Evolutionary conservation across 169 alveolate species (phyloP).

Genomic region (Cryptosporidium ryanae): DNA sequence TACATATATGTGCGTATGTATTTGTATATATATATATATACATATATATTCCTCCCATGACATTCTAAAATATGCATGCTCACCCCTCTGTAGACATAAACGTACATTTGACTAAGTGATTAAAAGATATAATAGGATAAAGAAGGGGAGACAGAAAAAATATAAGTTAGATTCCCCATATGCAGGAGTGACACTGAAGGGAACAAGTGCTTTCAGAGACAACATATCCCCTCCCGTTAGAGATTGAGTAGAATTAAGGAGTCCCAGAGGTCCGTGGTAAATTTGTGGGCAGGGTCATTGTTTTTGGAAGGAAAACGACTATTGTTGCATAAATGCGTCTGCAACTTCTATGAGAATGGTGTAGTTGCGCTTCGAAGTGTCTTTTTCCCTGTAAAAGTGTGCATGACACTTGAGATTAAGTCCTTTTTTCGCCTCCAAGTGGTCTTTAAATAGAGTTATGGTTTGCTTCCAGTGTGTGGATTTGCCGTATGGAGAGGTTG

Average conservation of each 20-base stretch:
- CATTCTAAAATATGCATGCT: not conserved
- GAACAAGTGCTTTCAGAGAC: too few species aligned
- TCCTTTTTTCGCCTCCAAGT: conserved; percentile 39
- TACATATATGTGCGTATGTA: not conserved
- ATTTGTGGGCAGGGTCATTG: too few species aligned
- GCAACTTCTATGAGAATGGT: conserved; percentile 38
- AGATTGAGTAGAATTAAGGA: not conserved
- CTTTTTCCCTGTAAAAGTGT: conserved; percentile 5
- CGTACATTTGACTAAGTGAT: conserved; percentile 63
- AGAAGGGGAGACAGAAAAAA: not conserved
- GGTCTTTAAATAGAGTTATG: conserved; percentile 9
- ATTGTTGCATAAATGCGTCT: conserved; percentile 21
- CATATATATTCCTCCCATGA: too few species aligned
- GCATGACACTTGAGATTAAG: conserved; percentile 30
- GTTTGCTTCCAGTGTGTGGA: conserved; percentile 76
- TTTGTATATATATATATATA: not conserved
- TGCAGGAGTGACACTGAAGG: too few species aligned
- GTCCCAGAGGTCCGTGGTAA: too few species aligned
- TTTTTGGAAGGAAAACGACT: too few species aligned
- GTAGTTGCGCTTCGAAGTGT: conserved; percentile 11
- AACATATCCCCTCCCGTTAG: too few species aligned
- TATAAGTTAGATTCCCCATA: too few species aligned
- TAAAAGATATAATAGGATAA: conserved; percentile 9
- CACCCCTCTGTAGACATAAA: conserved; percentile 40
- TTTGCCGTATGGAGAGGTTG: conserved; percentile 70